A percentile compares a stretch with the other conserved stretches of the same genome.
Evolutionary conservation across 768 basidiomycete species (phyloP).

Genomic region (Sporobolomyces pararoseus): DNA sequence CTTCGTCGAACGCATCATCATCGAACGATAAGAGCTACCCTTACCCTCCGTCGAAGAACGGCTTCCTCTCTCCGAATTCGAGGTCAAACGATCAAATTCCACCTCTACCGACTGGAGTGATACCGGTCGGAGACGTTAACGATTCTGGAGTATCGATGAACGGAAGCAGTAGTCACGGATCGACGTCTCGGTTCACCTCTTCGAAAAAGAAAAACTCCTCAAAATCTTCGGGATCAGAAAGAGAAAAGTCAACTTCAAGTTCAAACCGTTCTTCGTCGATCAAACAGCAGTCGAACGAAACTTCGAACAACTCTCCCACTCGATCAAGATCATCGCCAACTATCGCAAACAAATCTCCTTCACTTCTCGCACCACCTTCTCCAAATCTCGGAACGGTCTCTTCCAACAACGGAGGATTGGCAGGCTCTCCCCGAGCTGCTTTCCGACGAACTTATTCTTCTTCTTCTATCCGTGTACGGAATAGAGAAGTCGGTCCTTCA

Average conservation of each 20-base stretch:
- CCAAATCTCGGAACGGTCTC: constrained; percentile 23
- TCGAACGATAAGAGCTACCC: constrained; percentile 34
- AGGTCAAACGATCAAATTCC: constrained; percentile 3
- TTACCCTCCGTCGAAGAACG: constrained; percentile 57
- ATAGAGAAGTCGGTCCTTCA: constrained; percentile 90
- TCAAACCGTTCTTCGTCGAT: constrained; percentile 22
- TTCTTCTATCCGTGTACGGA: constrained; percentile 76
- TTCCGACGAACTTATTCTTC: constrained; percentile 95
- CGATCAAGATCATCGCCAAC: constrained; percentile 33
- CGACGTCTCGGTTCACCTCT: constrained; percentile 2
- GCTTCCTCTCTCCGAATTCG: constrained; percentile 43
- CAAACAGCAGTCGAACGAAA: neutral
- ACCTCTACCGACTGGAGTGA: constrained; percentile 39
- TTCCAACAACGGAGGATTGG: constrained; percentile 31
- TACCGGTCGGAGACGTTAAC: constrained; percentile 52
- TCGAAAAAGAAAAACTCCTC: constrained; percentile 30
- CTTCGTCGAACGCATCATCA: constrained; percentile 1
- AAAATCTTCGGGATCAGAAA: constrained; percentile 26
- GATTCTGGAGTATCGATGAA: constrained; percentile 68
- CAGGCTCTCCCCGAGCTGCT: constrained; percentile 47
- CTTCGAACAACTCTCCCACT: constrained; percentile 30
- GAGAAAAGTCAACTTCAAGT: constrained; percentile 23
- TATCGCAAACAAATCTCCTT: constrained; percentile 17
- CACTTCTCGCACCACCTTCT: constrained; percentile 26
- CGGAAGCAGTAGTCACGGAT: constrained; percentile 38